Evolutionary conservation across 164 flowering plant species (phyloP), one percentile per base, ranked within the genome.

Genomic region (Vitis amurensis): DNA sequence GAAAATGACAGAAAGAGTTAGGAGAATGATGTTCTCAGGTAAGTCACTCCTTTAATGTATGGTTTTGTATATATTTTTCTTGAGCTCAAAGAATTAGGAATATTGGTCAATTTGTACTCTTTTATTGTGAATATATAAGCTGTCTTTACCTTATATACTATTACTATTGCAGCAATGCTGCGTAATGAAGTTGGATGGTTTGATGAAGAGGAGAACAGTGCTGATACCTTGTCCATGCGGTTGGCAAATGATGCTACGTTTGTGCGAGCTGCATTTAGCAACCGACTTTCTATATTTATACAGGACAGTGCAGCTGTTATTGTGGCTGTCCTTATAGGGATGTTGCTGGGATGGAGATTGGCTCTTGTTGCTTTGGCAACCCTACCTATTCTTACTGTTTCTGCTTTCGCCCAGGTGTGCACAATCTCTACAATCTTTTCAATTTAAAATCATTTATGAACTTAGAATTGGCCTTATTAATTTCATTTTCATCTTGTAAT

Each of bases 11-110:
- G 98, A 93, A 71, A 84, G 98, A 65, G 98, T 95, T 57, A 83
- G 99, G 71, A 89, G 98, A 84, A 93, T 93, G 98, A 93, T 95
- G 98, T 95, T 93, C 77, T 92, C 98, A 78, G 99, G 99, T 92
- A 71, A 55, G 29, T 70, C 31, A n/a, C 44, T 57, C 13, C 11
- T 64, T 31, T 37, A 3, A 37, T 37, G 0, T 19, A 4, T 15
- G 14, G 27, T 56, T 71, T 17, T 37, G 13, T 44, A 51, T 8
- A 3, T 11, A 31, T 14, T 14, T 14, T 70, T 37, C 52, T 15
- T 12, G 16, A 59, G 19, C n/a, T 9, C 48, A 16, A 47, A 44
- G 3, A n/a, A 47, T 62, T 37, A 37, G 44, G 44, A 23, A 37
- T 37, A 37, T 47, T 9, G 2, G 1, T 48, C 8, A 5, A 63